Evolutionary conservation across 495 filamentous ascomycete genomes (phyloP).

Genomic region (Bacidia gigantensis): DNA sequence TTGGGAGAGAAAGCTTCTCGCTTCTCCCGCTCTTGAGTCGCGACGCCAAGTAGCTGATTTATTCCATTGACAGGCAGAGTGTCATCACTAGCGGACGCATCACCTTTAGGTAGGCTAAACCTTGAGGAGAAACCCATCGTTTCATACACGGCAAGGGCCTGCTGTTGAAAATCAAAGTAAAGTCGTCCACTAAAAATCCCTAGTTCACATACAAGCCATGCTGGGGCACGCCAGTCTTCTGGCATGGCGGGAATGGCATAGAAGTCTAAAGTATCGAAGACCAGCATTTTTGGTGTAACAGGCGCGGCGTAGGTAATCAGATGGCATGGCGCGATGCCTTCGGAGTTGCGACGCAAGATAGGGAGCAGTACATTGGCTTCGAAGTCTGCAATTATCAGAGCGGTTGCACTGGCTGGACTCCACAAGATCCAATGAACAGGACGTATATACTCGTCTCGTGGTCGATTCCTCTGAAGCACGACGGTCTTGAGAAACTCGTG

Average conservation of each 20-base stretch:
- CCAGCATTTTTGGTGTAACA: slow-evolving; percentile 37
- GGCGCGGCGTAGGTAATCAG: slow-evolving; percentile 40
- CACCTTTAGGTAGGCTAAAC: too few relatives aligned
- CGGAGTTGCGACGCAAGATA: slow-evolving; percentile 18
- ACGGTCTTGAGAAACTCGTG: slow-evolving; percentile 8
- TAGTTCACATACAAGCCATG: slow-evolving; percentile 25
- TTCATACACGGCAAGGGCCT: slow-evolving; percentile 16
- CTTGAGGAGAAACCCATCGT: slow-evolving; percentile 23
- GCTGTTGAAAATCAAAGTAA: slow-evolving; percentile 37
- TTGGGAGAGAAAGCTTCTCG: neutral
- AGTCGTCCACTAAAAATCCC: slow-evolving; percentile 42
- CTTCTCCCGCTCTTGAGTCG: neutral
- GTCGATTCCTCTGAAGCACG: neutral
- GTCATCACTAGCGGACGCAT: too few relatives aligned
- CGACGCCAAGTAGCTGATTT: too few relatives aligned
- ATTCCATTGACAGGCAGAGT: too few relatives aligned
- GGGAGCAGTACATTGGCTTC: slow-evolving; percentile 39
- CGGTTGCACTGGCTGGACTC: slow-evolving; percentile 23
- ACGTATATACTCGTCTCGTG: slow-evolving; percentile 18
- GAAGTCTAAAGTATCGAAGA: slow-evolving; percentile 36
- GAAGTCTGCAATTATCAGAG: slow-evolving; percentile 39
- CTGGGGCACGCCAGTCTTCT: slow-evolving; percentile 2
- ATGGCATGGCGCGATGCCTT: slow-evolving; percentile 1
- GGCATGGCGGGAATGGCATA: slow-evolving; percentile 33
- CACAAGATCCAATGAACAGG: slow-evolving; percentile 38